Evolutionary conservation across 2,329 filamentous ascomycete species (phyloP), one percentile per base, ranked within the genome.

Genomic region (Epichloe sibirici): DNA sequence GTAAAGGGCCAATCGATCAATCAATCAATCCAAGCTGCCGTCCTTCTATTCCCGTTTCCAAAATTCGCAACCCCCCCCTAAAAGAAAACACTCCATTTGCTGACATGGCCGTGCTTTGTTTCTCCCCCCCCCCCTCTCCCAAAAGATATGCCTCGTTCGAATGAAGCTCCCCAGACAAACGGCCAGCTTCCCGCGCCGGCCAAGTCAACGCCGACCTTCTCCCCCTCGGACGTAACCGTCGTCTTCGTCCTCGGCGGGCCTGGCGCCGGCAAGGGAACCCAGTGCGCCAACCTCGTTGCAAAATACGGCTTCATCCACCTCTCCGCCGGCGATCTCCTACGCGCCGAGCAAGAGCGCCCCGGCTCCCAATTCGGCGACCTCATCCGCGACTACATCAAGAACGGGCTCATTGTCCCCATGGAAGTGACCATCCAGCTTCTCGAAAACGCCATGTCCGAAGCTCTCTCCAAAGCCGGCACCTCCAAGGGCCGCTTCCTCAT

Each of bases 331-430:
- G 93, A 98, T 69, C 78, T 98, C 45, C 79, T 98, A 57, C 88
- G 93, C 56, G 90, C 89, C 57, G 93, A 98, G 74, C 93, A 97
- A 72, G 78, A 91, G 64, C 86, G 91, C 4, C 78, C 81, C 0
- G 90, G 88, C 53, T 89, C 83, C 58, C 77, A 96, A 70, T 97
- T 95, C 68, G 93, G 93, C 66, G 82, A 90, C 59, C 78, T 97
- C 72, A 98, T 98, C 78, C 85, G 85, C 67, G 79, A 85, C 61
- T 90, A 93, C 74, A 98, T 98, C 76, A 88, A 86, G 65, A 85
- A 98, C 67, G 93, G 93, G 55, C 83, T 83, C 61, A 98, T 98
- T 69, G 93, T 98, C 57, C 93, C 93, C n/a, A 95, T 95, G 88
- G 91, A 97, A 70, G 90, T 97, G 49, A 98, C 93, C 5, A 86